phyloP scores from a whole-genome alignment of 352 stramenopile species.

The Pilasporangium apinafurcum region DNA sequence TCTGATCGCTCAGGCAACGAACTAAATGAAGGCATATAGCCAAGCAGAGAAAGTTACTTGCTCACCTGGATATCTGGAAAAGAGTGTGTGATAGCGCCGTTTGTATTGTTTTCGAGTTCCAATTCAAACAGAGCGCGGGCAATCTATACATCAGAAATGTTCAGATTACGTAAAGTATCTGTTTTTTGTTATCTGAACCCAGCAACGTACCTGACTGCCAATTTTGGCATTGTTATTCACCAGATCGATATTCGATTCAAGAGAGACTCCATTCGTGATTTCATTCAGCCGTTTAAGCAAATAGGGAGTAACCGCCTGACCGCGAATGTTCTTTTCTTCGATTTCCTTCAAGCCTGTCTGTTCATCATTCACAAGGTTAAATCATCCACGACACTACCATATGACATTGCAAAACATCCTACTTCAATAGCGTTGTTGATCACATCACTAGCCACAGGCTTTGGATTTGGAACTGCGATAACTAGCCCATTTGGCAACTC shows the following conservation, averaged over 20 bases:
- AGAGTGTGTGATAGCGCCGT: conserved; percentile 23
- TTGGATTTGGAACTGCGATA: conserved; percentile 86
- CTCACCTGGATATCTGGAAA: conserved; percentile 40
- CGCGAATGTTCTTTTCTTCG: conserved; percentile 76
- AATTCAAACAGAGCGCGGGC: conserved; percentile 57
- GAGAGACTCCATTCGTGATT: conserved; percentile 89
- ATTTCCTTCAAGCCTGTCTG: conserved; percentile 82
- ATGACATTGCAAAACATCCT: background rate
- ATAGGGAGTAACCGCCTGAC: conserved; percentile 94
- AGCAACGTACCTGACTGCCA: conserved; percentile 82
- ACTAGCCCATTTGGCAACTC: conserved; percentile 83
- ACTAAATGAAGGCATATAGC: conserved; percentile 7
- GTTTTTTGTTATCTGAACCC: background rate
- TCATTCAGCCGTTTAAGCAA: conserved; percentile 88
- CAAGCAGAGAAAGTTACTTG: conserved; percentile 11
- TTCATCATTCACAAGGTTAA: background rate
- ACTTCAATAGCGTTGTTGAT: conserved; percentile 91
- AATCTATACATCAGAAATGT: conserved; percentile 28
- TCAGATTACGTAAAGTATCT: background rate
- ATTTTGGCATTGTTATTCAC: conserved; percentile 96
- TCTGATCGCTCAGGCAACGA: background rate
- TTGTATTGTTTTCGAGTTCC: conserved; percentile 22
- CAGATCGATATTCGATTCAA: conserved; percentile 95
- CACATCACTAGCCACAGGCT: conserved; percentile 68
- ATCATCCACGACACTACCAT: background rate